Percentiles rank a stretch among this genome's conserved stretches.
Evolutionary conservation across 176 grass and related monocot genomes (phyloP).

Genomic region (Avena sativa): DNA sequence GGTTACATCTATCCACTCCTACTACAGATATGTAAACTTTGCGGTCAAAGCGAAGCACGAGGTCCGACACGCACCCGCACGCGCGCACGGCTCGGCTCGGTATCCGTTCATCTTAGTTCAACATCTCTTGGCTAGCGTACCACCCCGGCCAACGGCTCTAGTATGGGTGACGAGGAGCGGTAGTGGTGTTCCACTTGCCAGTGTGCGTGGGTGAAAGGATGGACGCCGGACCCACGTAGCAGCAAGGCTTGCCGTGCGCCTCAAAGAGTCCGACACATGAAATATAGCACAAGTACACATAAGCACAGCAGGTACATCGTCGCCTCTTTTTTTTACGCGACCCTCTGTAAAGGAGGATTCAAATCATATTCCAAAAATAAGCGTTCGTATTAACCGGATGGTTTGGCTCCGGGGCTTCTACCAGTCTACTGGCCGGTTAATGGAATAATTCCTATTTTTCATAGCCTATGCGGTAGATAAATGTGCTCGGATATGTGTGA

Average conservation of each 20-base stretch:
- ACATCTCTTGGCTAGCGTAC: not conserved
- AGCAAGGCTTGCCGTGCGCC: not conserved
- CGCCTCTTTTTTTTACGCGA: not conserved
- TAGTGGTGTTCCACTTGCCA: not conserved
- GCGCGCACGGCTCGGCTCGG: slow-evolving; percentile 16
- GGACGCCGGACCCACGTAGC: not conserved
- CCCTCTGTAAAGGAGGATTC: too few species aligned
- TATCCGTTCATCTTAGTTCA: slow-evolving; percentile 12
- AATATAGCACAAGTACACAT: slow-evolving; percentile 49
- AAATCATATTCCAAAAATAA: not conserved
- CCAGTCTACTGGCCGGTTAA: too few species aligned
- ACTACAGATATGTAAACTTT: slow-evolving; percentile 2
- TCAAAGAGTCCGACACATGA: slow-evolving; percentile 47
- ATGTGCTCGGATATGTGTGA: too few species aligned
- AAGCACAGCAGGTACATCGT: not conserved
- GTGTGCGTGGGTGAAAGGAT: not conserved
- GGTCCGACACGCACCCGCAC: slow-evolving; percentile 50
- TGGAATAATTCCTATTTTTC: too few species aligned
- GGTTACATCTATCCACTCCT: not conserved
- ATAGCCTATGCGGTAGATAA: too few species aligned
- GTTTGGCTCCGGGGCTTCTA: too few species aligned
- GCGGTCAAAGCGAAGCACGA: slow-evolving; percentile 60
- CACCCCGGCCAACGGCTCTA: slow-evolving; percentile 27
- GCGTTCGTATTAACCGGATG: too few species aligned
- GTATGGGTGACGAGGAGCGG: not conserved